phyloP scores from a whole-genome alignment of 768 basidiomycete genomes.

The Lentinus brumalis region DNA sequence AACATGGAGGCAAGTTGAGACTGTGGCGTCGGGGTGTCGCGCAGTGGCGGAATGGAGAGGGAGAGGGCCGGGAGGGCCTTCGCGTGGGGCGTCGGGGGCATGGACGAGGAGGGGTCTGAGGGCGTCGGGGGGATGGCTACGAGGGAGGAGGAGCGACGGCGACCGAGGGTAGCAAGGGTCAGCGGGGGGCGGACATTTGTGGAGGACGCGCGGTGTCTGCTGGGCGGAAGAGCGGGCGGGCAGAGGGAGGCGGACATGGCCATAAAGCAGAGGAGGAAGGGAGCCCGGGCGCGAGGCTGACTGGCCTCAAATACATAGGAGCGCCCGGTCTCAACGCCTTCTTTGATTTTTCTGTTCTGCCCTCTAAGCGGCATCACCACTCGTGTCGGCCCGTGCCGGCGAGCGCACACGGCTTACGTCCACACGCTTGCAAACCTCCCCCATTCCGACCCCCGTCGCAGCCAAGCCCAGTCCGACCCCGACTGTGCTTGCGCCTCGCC shows the following conservation, averaged over 20 bases:
- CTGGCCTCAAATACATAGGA: constrained; percentile 12
- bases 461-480: not conserved
- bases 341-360: constrained; percentile 6
- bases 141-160: constrained; percentile 32
- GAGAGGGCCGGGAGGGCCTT: constrained; percentile 36
- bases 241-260: constrained; percentile 30
- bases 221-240: constrained; percentile 40
- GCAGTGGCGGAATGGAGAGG: constrained; percentile 27
- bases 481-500: not conserved
- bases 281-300: constrained; percentile 8
- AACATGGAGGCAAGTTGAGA: constrained; percentile 44
- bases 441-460: not conserved
- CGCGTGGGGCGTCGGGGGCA: constrained; percentile 12
- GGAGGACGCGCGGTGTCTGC: constrained; percentile 60
- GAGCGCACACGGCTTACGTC: constrained; percentile 11
- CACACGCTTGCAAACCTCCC: not conserved
- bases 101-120: constrained; percentile 24
- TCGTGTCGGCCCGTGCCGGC: constrained; percentile 9
- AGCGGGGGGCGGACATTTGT: constrained; percentile 56
- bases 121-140: constrained; percentile 27
- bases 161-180: constrained; percentile 53
- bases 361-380: constrained; percentile 11
- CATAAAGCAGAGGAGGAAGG: constrained; percentile 7
- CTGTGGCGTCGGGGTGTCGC: constrained; percentile 14
- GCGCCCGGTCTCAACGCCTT: constrained; percentile 6